Evolutionary conservation across 352 stramenopile genomes (phyloP).

Genomic region (Phytophthora tubulina): DNA sequence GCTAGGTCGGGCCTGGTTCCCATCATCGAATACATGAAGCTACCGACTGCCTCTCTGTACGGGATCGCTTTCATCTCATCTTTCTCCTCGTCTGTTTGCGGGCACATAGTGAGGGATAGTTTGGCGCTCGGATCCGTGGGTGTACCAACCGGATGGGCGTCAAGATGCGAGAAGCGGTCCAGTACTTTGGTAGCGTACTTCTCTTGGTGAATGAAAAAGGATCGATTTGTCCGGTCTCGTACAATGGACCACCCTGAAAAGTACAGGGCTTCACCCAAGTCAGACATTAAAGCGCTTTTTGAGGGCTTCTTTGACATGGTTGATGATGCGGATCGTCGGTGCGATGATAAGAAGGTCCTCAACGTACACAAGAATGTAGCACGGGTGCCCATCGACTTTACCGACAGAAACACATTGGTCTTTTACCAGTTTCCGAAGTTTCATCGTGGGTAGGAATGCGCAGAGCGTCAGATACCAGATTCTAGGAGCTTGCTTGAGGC

Average conservation of each 20-base stretch:
- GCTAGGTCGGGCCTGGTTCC: slow-evolving; percentile 24
- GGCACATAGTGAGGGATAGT: slow-evolving; percentile 4
- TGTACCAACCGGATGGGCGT: slow-evolving; percentile 16
- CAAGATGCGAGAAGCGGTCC: slow-evolving; percentile 22
- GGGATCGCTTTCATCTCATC: slow-evolving; percentile 25
- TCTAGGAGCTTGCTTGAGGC: slow-evolving; percentile 15
- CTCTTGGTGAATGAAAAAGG: slow-evolving; percentile 27
- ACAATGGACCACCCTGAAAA: slow-evolving; percentile 20
- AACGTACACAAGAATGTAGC: slow-evolving; percentile 23
- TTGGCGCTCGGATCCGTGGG: slow-evolving; percentile 17
- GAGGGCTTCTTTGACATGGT: slow-evolving; percentile 19
- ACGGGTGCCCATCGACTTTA: background rate
- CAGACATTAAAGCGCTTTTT: slow-evolving; percentile 25
- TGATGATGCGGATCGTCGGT: background rate
- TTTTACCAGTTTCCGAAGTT: slow-evolving; percentile 18
- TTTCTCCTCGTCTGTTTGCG: slow-evolving; percentile 9
- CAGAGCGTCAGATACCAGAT: slow-evolving; percentile 23
- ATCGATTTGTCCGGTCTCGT: slow-evolving; percentile 7
- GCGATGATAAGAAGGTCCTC: slow-evolving; percentile 21
- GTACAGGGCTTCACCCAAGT: slow-evolving; percentile 19
- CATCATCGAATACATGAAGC: slow-evolving; percentile 32
- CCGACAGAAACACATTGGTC: slow-evolving; percentile 6
- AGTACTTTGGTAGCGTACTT: slow-evolving; percentile 32
- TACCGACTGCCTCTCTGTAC: slow-evolving; percentile 30
- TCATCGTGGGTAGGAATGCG: background rate